phyloP scores from a whole-genome alignment of 768 basidiomycete species.

The Phylloporus arenicola region DNA sequence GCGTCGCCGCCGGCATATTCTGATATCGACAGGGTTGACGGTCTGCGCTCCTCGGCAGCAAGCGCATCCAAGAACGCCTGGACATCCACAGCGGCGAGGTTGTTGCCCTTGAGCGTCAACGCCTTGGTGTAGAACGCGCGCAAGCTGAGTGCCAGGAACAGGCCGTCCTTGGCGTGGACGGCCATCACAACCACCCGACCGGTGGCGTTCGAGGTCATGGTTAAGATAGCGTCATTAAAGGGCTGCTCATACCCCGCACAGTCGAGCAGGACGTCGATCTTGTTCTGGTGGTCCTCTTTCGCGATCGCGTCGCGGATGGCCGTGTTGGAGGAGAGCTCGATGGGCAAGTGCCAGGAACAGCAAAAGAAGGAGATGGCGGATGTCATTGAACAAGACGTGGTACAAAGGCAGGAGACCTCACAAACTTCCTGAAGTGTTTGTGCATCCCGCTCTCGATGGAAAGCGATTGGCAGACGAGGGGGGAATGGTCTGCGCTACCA shows the following conservation, averaged over 20 bases:
- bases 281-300: slow-evolving; percentile 21
- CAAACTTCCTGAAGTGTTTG: slow-evolving; percentile 87
- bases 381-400: slow-evolving; percentile 89
- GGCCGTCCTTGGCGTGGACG: slow-evolving; percentile 28
- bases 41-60: slow-evolving; percentile 25
- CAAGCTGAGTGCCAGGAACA: slow-evolving; percentile 28
- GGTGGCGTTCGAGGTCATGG: slow-evolving; percentile 29
- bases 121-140: slow-evolving; percentile 29
- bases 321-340: slow-evolving; percentile 26
- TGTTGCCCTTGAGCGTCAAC: slow-evolving; percentile 28
- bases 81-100: slow-evolving; percentile 16
- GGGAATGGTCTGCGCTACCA: slow-evolving; percentile 95
- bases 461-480: slow-evolving; percentile 96
- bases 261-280: slow-evolving; percentile 31
- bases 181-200: slow-evolving; percentile 34
- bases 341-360: slow-evolving; percentile 68
- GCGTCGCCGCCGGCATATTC: slow-evolving; percentile 14
- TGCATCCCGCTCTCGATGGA: slow-evolving; percentile 90
- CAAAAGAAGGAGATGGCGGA: slow-evolving; percentile 99
- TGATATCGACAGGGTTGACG: slow-evolving; percentile 20
- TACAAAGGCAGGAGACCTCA: slow-evolving; percentile 83
- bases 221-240: slow-evolving; percentile 31
- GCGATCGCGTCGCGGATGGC: slow-evolving; percentile 29
- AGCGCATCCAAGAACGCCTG: slow-evolving; percentile 28
- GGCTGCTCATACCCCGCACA: slow-evolving; percentile 31